Percentiles rank a stretch among this genome's conserved stretches.
Evolutionary conservation across 2,329 filamentous ascomycete species (phyloP).

Genomic region (Fusarium succisae): DNA sequence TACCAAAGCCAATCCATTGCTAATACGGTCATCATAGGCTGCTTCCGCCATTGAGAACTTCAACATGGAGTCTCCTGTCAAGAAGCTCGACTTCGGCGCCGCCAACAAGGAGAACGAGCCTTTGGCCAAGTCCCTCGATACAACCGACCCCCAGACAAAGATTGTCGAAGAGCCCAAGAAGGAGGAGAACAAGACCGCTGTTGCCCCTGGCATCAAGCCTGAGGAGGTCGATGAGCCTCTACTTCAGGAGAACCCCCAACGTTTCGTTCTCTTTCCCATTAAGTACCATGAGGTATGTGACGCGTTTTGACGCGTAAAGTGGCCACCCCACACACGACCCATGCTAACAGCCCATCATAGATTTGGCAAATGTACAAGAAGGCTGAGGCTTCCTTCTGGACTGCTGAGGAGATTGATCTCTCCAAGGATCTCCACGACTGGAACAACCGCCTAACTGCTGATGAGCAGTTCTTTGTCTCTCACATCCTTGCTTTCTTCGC

Average conservation of each 20-base stretch:
- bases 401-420: conserved; percentile 97
- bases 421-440: conserved; percentile 99
- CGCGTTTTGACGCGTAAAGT: conserved; percentile 75
- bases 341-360: conserved; percentile 62
- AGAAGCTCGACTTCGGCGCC: conserved; percentile 83
- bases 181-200: conserved; percentile 47
- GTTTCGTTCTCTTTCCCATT: conserved; percentile 98
- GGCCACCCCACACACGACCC: conserved; percentile 44
- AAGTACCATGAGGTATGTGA: conserved; percentile 97
- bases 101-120: conserved; percentile 85
- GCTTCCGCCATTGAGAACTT: conserved; percentile 86
- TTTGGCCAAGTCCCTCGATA: conserved; percentile 59
- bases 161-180: conserved; percentile 56
- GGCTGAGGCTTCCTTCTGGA: conserved; percentile 99
- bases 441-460: conserved; percentile 96
- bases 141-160: conserved; percentile 71
- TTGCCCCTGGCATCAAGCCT: conserved; percentile 65
- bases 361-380: conserved; percentile 99
- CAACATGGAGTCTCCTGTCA: conserved; percentile 91
- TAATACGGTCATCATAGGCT: conserved; percentile 67
- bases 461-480: conserved; percentile 98
- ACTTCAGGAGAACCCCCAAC: conserved; percentile 92
- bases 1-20: conserved; percentile 24
- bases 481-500: conserved; percentile 99
- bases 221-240: conserved; percentile 88